Evolutionary conservation across 1,284 basidiomycete species (phyloP).

Genomic region (Cryptococcus wingfieldii): DNA sequence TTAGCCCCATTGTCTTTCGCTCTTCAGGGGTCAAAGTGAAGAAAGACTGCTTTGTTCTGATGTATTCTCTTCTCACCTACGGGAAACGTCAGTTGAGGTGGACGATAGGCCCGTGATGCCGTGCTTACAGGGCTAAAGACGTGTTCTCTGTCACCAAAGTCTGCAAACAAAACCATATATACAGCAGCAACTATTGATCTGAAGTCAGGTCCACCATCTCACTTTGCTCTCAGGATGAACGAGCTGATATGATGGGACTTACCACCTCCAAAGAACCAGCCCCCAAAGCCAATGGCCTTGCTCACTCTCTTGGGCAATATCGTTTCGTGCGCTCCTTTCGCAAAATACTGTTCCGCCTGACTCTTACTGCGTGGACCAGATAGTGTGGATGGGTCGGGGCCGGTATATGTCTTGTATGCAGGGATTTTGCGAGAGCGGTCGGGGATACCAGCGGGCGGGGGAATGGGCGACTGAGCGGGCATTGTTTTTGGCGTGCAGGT

Average conservation of each 20-base stretch:
- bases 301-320: constrained; percentile 14
- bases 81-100: not conserved
- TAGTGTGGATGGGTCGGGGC: constrained; percentile 11
- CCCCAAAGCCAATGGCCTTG: constrained; percentile 16
- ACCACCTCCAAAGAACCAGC: constrained; percentile 22
- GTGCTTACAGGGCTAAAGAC: constrained; percentile 47
- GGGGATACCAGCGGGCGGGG: not conserved
- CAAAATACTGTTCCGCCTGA: constrained; percentile 26
- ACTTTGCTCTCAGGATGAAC: not conserved
- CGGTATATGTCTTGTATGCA: constrained; percentile 9
- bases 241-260: not conserved
- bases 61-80: constrained; percentile 10
- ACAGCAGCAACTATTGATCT: constrained; percentile 17
- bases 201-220: constrained; percentile 21
- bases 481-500: too few relatives aligned
- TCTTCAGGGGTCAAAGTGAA: constrained; percentile 11
- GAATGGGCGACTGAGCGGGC: too few relatives aligned
- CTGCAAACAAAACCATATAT: constrained; percentile 44
- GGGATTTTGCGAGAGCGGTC: not conserved
- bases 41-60: constrained; percentile 1
- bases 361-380: constrained; percentile 10
- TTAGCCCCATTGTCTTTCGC: constrained; percentile 8
- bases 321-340: constrained; percentile 15
- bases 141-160: constrained; percentile 44
- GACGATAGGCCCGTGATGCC: not conserved